Evolutionary conservation across 2,329 filamentous ascomycete species (phyloP).

Genomic region (Cadophora luteo-olivacea): DNA sequence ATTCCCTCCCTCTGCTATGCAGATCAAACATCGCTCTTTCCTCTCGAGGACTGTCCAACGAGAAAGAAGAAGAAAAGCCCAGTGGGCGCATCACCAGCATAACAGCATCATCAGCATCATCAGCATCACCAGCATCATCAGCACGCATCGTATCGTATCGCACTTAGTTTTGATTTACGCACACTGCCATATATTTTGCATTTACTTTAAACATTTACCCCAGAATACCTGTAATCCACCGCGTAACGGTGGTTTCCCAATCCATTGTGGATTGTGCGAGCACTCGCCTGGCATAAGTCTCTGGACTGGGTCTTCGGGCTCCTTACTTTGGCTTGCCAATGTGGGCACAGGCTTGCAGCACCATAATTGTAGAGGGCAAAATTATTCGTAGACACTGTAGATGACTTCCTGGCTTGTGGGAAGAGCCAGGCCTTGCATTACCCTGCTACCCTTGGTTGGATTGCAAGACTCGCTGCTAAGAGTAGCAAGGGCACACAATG

Average conservation of each 20-base stretch:
- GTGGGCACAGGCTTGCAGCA: not conserved
- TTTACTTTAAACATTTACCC: not conserved
- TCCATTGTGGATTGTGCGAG: not conserved
- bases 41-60: not conserved
- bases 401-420: not conserved
- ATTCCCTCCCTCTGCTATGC: not conserved
- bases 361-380: constrained; percentile 11
- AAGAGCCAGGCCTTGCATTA: not conserved
- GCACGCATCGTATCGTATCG: not conserved
- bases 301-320: not conserved
- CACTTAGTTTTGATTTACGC: not conserved
- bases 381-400: not conserved
- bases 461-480: constrained; percentile 2
- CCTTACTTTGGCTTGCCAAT: not conserved
- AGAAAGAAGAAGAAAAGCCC: not conserved
- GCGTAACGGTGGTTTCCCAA: not conserved
- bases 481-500: not conserved
- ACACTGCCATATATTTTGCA: constrained; percentile 3
- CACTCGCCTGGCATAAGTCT: not conserved
- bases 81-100: not conserved
- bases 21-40: constrained; percentile 3
- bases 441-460: not conserved
- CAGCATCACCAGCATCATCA: constrained; percentile 7
- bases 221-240: not conserved
- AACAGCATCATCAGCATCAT: constrained; percentile 7